A percentile compares a stretch with the other conserved stretches of the same genome.
phyloP scores from a whole-genome alignment of 495 filamentous ascomycete genomes.

The Coniosporium apollinis region DNA sequence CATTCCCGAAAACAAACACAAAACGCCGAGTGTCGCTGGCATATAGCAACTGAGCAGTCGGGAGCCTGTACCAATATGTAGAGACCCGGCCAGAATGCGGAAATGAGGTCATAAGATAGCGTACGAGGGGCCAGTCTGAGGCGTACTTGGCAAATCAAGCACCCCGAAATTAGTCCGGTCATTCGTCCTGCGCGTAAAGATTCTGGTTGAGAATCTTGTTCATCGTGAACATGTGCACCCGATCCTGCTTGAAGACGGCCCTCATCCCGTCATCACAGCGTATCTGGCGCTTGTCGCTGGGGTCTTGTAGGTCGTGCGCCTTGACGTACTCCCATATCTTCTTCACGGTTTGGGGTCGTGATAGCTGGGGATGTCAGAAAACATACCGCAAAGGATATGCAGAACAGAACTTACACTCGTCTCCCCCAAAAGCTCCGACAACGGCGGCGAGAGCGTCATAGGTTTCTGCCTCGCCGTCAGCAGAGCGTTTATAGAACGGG shows the following conservation, averaged over 20 bases:
- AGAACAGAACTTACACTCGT: conserved; percentile 21
- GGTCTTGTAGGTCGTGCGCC: conserved; percentile 72
- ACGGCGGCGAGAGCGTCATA: conserved; percentile 44
- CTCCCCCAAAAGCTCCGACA: conserved; percentile 43
- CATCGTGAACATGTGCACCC: conserved; percentile 97
- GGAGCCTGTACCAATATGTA: too few relatives aligned
- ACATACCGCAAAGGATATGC: background rate
- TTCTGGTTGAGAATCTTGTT: conserved; percentile 64
- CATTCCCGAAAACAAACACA: too few relatives aligned
- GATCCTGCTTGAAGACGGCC: conserved; percentile 76
- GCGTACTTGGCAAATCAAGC: too few relatives aligned
- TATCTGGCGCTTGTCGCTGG: conserved; percentile 78
- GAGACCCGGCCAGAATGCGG: too few relatives aligned
- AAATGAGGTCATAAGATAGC: too few relatives aligned
- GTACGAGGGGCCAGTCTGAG: too few relatives aligned
- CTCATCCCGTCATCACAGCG: conserved; percentile 80
- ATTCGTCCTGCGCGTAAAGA: conserved; percentile 48
- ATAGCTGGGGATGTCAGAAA: conserved; percentile 39
- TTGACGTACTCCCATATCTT: conserved; percentile 90
- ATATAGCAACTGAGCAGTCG: too few relatives aligned
- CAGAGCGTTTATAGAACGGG: conserved; percentile 2
- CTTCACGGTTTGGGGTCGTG: conserved; percentile 88
- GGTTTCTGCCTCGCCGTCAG: conserved; percentile 35
- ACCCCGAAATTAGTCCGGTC: too few relatives aligned
- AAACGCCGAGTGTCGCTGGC: too few relatives aligned